A percentile compares a stretch with the other conserved stretches of the same genome.
These are phyloP conservation scores for Candida insectalens DNA, from an alignment of 805 yeast species.

Conservation along the genomic window DNA sequence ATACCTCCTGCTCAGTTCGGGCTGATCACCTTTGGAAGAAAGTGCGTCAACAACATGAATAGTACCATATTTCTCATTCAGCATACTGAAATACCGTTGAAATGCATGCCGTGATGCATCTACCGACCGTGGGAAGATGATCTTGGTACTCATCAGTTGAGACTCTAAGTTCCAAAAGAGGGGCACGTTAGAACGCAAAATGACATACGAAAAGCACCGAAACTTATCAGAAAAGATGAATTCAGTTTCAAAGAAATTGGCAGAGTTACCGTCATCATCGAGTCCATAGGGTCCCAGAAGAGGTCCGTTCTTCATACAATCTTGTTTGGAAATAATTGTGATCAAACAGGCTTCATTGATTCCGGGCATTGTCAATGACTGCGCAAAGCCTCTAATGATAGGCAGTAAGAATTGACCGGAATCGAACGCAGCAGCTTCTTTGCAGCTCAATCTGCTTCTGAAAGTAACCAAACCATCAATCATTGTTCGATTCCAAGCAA, in stretches of 20 bases:
- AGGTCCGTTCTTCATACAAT: slow-evolving; percentile 35
- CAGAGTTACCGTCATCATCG: slow-evolving; percentile 42
- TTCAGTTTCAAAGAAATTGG: slow-evolving; percentile 46
- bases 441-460: slow-evolving; percentile 30
- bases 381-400: slow-evolving; percentile 42
- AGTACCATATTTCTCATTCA: slow-evolving; percentile 39
- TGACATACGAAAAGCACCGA: slow-evolving; percentile 31
- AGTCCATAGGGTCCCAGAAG: slow-evolving; percentile 49
- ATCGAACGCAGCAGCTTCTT: slow-evolving; percentile 35
- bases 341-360: slow-evolving; percentile 25
- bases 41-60: slow-evolving; percentile 41
- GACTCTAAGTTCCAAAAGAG: slow-evolving; percentile 43
- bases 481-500: slow-evolving; percentile 44
- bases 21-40: slow-evolving; percentile 31
- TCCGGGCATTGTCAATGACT: slow-evolving; percentile 19
- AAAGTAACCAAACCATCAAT: slow-evolving; percentile 35
- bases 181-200: slow-evolving; percentile 46
- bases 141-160: slow-evolving; percentile 33
- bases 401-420: slow-evolving; percentile 36
- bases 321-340: slow-evolving; percentile 43
- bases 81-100: slow-evolving; percentile 36
- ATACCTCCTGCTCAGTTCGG: slow-evolving; percentile 33
- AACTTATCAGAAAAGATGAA: slow-evolving; percentile 28
- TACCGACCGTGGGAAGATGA: slow-evolving; percentile 38
- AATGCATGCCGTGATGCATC: slow-evolving; percentile 48